phyloP scores from a whole-genome alignment of 331 rosid genomes.

The Malus hybrid region DNA sequence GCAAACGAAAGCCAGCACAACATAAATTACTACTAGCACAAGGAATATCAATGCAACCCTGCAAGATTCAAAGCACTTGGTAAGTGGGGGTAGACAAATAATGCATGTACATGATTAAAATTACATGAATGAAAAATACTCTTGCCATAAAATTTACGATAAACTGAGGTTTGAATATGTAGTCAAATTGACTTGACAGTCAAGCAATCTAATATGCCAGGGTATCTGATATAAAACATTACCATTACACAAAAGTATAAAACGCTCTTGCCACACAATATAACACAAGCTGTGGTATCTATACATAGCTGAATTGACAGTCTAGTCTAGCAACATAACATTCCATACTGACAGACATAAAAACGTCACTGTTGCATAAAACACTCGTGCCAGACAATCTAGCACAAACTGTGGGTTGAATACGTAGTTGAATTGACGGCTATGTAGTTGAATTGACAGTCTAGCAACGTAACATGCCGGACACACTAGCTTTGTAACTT shows the following conservation, averaged over 20 bases:
- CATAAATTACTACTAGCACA: slow-evolving; percentile 60
- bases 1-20: slow-evolving; percentile 85
- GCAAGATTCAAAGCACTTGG: slow-evolving; percentile 33
- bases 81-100: neutral
- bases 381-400: neutral
- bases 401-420: neutral
- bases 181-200: neutral
- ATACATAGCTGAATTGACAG: neutral
- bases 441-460: too few species aligned
- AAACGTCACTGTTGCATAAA: neutral
- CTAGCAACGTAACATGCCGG: neutral
- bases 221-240: neutral
- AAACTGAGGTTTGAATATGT: neutral
- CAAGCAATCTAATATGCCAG: neutral
- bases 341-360: neutral
- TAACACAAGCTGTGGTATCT: neutral
- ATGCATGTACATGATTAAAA: neutral
- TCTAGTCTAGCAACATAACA: neutral
- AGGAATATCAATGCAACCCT: slow-evolving; percentile 73
- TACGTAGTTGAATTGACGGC: neutral
- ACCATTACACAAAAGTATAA: neutral
- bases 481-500: too few species aligned
- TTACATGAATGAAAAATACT: too few species aligned
- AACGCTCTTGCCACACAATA: neutral
- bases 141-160: neutral